These are phyloP conservation scores for Apiospora arundinis DNA, from an alignment of 2,329 filamentous ascomycete genomes.

Conservation along the genomic window DNA sequence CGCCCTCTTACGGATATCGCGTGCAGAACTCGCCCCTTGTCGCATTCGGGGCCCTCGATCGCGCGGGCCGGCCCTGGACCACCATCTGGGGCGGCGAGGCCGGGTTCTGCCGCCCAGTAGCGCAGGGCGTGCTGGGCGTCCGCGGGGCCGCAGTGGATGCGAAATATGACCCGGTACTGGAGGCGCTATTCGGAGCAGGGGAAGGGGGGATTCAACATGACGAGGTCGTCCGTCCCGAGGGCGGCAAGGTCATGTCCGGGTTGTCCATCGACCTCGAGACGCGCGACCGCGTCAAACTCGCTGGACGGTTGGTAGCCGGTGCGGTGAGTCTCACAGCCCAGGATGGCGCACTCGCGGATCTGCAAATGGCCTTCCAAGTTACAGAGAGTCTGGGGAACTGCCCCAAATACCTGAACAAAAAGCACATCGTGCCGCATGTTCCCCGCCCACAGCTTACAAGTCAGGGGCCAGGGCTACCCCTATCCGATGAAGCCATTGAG, in stretches of 20 bases:
- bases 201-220: conserved; percentile 32
- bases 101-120: conserved; percentile 70
- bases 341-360: conserved; percentile 37
- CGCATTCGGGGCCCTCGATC: conserved; percentile 75
- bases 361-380: conserved; percentile 70
- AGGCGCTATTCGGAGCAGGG: conserved; percentile 60
- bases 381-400: conserved; percentile 81
- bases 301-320: conserved; percentile 72
- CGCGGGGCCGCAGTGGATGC: conserved; percentile 63
- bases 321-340: conserved; percentile 50
- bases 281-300: conserved; percentile 76
- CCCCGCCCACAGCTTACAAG: conserved; percentile 55
- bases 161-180: conserved; percentile 72
- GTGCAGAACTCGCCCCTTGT: conserved; percentile 70
- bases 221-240: conserved; percentile 41
- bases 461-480: conserved; percentile 39
- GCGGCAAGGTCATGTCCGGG: conserved; percentile 52
- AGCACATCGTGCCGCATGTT: conserved; percentile 61
- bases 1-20: conserved; percentile 64
- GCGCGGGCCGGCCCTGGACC: conserved; percentile 72
- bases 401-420: conserved; percentile 85
- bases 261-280: conserved; percentile 69
- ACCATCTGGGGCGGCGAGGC: conserved; percentile 77
- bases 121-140: conserved; percentile 68
- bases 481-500: conserved; percentile 61